Percentiles rank a stretch among this genome's conserved stretches.
Evolutionary conservation across 306 rosid species (phyloP).

Genomic region (Quercus aquifolioides): DNA sequence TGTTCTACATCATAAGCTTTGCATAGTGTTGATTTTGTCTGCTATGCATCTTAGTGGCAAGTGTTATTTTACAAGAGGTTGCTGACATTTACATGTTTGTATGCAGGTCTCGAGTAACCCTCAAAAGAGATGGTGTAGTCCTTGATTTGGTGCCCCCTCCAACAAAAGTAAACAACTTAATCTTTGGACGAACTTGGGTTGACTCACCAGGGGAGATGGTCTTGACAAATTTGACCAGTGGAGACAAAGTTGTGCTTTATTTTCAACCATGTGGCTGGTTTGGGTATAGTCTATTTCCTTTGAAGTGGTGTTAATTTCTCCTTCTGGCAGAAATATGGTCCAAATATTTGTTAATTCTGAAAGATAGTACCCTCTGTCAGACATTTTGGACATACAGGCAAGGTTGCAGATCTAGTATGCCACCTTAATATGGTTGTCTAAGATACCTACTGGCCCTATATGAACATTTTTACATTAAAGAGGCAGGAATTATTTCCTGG

Average conservation of each 20-base stretch:
- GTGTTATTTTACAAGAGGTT: not conserved
- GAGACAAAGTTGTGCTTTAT: slow-evolving; percentile 83
- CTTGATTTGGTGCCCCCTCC: slow-evolving; percentile 92
- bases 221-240: slow-evolving; percentile 69
- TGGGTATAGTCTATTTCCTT: slow-evolving; percentile 51
- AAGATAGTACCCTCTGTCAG: not conserved
- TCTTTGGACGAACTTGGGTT: slow-evolving; percentile 90
- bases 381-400: not conserved
- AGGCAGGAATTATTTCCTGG: not conserved
- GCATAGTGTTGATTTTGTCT: not conserved
- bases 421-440: not conserved
- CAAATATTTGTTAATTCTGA: not conserved
- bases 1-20: not conserved
- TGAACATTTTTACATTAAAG: not conserved
- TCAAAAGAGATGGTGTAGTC: slow-evolving; percentile 67
- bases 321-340: not conserved
- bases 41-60: not conserved
- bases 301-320: slow-evolving; percentile 10
- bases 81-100: not conserved
- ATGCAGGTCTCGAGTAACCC: slow-evolving; percentile 84
- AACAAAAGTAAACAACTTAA: slow-evolving; percentile 79
- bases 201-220: slow-evolving; percentile 87
- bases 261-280: slow-evolving; percentile 98
- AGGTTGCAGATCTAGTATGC: not conserved
- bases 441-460: not conserved